These are phyloP conservation scores for Eutrema heterophyllum DNA, from an alignment of 345 rosid genomes.

Conservation along the genomic window DNA sequence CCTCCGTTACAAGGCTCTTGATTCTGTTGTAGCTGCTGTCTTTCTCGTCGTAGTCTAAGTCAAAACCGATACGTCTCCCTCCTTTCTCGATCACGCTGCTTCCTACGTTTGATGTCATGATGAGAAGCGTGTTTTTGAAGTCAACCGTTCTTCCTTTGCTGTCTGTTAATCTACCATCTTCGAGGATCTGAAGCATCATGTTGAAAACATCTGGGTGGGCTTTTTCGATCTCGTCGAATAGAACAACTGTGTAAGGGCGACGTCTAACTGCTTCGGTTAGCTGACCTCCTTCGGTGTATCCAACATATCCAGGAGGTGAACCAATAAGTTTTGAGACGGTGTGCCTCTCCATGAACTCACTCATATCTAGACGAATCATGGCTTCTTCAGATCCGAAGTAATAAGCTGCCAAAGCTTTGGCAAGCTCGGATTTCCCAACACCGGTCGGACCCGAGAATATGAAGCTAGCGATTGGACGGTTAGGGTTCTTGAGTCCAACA, in stretches of 20 bases:
- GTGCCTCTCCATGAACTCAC: constrained; percentile 71
- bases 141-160: constrained; percentile 55
- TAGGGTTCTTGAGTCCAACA: constrained; percentile 60
- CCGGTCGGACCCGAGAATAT: constrained; percentile 62
- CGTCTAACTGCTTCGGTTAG: constrained; percentile 57
- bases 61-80: constrained; percentile 84
- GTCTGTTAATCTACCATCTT: constrained; percentile 58
- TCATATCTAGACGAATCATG: constrained; percentile 61
- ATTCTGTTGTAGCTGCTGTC: constrained; percentile 90
- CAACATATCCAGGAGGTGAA: constrained; percentile 62
- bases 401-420: constrained; percentile 51
- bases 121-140: constrained; percentile 57
- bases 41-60: constrained; percentile 84
- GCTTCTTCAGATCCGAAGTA: constrained; percentile 66
- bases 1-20: constrained; percentile 45
- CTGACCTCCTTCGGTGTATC: constrained; percentile 59
- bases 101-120: constrained; percentile 63
- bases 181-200: constrained; percentile 56
- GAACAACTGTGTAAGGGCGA: constrained; percentile 44
- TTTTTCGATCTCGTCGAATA: constrained; percentile 68
- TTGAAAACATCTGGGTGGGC: constrained; percentile 64
- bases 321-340: constrained; percentile 56
- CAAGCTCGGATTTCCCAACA: constrained; percentile 61
- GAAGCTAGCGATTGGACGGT: constrained; percentile 61
- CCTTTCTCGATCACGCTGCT: constrained; percentile 37